phyloP scores from a whole-genome alignment of 2,329 filamentous ascomycete species.

The Penicillium oxalicum region DNA sequence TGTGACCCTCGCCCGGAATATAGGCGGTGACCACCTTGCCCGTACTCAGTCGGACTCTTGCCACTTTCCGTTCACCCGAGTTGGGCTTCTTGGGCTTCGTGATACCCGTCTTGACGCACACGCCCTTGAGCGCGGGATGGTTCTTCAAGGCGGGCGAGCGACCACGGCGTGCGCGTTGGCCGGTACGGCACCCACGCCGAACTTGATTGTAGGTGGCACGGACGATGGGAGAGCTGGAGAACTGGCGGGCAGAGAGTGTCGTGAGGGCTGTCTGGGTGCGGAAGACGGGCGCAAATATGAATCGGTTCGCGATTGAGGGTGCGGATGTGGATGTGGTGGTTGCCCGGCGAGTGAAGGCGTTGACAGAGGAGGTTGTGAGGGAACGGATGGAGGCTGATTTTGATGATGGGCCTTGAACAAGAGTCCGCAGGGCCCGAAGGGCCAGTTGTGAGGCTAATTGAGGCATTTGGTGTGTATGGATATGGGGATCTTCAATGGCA shows the following conservation, averaged over 20 bases:
- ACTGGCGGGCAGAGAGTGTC: conserved; percentile 35
- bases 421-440: conserved; percentile 31
- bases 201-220: conserved; percentile 69
- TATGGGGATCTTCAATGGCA: conserved; percentile 9
- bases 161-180: conserved; percentile 75
- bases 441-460: conserved; percentile 31
- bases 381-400: conserved; percentile 18
- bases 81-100: conserved; percentile 98
- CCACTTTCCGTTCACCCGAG: conserved; percentile 92
- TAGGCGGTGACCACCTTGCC: conserved; percentile 86
- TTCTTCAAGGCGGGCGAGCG: conserved; percentile 76
- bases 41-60: conserved; percentile 79
- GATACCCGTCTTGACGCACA: conserved; percentile 89
- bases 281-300: conserved; percentile 27
- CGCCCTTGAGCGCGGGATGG: conserved; percentile 83
- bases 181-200: conserved; percentile 67
- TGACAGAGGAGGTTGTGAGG: conserved; percentile 18
- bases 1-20: conserved; percentile 96
- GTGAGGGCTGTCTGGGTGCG: conserved; percentile 24
- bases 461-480: conserved; percentile 22
- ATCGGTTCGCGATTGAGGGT: conserved; percentile 15
- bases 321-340: neutral
- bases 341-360: conserved; percentile 11
- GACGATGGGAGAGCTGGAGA: conserved; percentile 53
- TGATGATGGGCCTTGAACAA: conserved; percentile 24